Evolutionary conservation across 2,329 filamentous ascomycete species (phyloP).

Genomic region (Salinomyces thailandicus): DNA sequence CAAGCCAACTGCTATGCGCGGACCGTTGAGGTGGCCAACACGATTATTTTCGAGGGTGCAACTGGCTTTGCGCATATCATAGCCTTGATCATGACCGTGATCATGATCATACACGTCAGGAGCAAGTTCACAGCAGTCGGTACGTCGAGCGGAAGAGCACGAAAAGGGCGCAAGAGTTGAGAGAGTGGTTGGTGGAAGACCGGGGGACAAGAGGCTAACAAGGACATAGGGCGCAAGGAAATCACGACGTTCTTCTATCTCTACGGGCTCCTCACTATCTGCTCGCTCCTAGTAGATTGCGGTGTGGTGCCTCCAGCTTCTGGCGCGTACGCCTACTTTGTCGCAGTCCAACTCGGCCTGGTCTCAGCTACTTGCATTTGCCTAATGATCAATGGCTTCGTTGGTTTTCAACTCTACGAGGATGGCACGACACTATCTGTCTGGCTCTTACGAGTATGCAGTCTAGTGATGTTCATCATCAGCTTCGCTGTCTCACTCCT

Average conservation of each 20-base stretch:
- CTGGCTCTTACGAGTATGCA: constrained; percentile 78
- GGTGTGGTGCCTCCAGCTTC: constrained; percentile 82
- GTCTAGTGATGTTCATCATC: constrained; percentile 71
- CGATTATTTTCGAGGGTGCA: constrained; percentile 93
- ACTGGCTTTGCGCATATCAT: constrained; percentile 86
- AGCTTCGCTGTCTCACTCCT: constrained; percentile 78
- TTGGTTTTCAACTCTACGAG: constrained; percentile 96
- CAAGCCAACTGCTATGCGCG: constrained; percentile 86
- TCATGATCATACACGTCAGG: constrained; percentile 94
- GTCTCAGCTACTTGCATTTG: constrained; percentile 78
- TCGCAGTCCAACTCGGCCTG: constrained; percentile 75
- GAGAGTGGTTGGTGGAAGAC: background rate
- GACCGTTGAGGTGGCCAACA: constrained; percentile 93
- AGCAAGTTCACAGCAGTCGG: constrained; percentile 97
- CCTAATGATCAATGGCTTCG: constrained; percentile 91
- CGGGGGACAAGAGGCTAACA: constrained; percentile 4
- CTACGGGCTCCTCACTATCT: constrained; percentile 81
- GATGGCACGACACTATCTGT: constrained; percentile 89
- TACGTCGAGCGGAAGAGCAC: constrained; percentile 37
- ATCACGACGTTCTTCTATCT: constrained; percentile 92
- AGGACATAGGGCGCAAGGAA: constrained; percentile 49
- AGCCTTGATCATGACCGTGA: constrained; percentile 81
- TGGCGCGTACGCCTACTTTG: constrained; percentile 78
- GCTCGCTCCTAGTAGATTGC: constrained; percentile 82
- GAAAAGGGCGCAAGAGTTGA: background rate